A percentile compares a stretch with the other conserved stretches of the same genome.
phyloP scores from a whole-genome alignment of 129 eudicot genomes.

The Glebionis coronaria region DNA sequence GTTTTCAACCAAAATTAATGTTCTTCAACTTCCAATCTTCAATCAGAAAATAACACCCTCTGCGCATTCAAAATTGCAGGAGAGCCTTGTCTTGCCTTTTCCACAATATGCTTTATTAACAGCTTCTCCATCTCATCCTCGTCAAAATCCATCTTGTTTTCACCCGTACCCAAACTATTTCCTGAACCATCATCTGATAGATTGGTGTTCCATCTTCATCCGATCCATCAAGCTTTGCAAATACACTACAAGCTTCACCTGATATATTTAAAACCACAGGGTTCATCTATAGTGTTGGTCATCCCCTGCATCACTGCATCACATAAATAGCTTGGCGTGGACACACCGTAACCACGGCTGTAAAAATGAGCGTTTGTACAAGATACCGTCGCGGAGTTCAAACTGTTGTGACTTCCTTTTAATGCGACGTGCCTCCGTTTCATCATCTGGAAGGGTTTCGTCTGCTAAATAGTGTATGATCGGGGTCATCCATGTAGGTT shows the following conservation, averaged over 20 bases:
- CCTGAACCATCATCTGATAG: neutral
- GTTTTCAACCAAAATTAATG: slow-evolving; percentile 17
- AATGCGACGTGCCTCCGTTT: no score
- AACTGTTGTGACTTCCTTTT: no score
- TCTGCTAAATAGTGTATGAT: no score
- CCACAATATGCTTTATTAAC: slow-evolving; percentile 74
- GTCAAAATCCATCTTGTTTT: slow-evolving; percentile 18
- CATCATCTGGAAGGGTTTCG: no score
- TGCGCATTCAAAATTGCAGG: slow-evolving; percentile 70
- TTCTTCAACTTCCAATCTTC: slow-evolving; percentile 13
- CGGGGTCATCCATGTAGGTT: no score
- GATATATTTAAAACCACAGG: no score
- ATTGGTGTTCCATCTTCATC: slow-evolving; percentile 37
- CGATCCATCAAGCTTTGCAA: slow-evolving; percentile 46
- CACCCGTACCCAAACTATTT: neutral
- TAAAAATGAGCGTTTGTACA: no score
- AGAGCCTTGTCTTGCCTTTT: slow-evolving; percentile 81
- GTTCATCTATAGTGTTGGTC: no score
- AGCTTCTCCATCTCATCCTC: slow-evolving; percentile 68
- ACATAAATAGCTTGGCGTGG: no score
- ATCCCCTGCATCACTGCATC: no score
- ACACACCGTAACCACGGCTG: no score
- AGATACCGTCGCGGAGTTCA: no score
- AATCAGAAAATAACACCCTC: slow-evolving; percentile 44
- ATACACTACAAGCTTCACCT: slow-evolving; percentile 53